Percentiles rank a stretch among this genome's conserved stretches.
These are phyloP conservation scores for Lactifluus rugatus DNA, from an alignment of 768 basidiomycete genomes.

Conservation along the genomic window DNA sequence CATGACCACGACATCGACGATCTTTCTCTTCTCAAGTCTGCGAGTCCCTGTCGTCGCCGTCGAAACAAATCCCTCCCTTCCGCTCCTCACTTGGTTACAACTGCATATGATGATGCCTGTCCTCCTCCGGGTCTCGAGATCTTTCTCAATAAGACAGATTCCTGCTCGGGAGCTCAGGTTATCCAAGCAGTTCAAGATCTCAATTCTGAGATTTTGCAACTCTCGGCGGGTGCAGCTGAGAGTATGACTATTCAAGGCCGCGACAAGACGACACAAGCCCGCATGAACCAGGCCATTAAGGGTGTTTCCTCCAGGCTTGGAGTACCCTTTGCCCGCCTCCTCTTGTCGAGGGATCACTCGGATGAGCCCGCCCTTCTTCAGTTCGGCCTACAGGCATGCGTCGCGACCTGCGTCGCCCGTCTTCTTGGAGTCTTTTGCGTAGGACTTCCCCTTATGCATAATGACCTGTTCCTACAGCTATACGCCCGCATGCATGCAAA, in stretches of 20 bases:
- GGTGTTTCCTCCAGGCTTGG: slow-evolving; percentile 59
- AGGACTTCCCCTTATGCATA: slow-evolving; percentile 61
- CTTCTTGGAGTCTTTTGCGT: slow-evolving; percentile 65
- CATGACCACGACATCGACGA: slow-evolving; percentile 16
- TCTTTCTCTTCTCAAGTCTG: slow-evolving; percentile 1
- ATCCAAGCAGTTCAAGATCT: slow-evolving; percentile 72
- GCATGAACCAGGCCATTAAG: slow-evolving; percentile 43
- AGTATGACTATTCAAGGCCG: slow-evolving; percentile 44
- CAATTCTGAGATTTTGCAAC: slow-evolving; percentile 74
- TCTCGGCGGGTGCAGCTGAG: slow-evolving; percentile 67
- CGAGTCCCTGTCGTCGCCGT: slow-evolving; percentile 15
- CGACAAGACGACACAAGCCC: slow-evolving; percentile 31
- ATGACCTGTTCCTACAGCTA: slow-evolving; percentile 52
- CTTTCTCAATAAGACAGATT: slow-evolving; percentile 65
- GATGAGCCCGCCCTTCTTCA: slow-evolving; percentile 72
- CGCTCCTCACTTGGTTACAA: slow-evolving; percentile 13
- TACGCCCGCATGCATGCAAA: slow-evolving; percentile 47
- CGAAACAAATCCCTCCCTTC: slow-evolving; percentile 22
- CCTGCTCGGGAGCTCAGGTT: slow-evolving; percentile 68
- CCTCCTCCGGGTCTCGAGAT: slow-evolving; percentile 55
- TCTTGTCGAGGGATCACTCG: slow-evolving; percentile 56
- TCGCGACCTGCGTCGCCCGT: slow-evolving; percentile 55
- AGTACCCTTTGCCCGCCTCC: slow-evolving; percentile 46
- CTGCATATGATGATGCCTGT: slow-evolving; percentile 39
- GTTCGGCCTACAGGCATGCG: slow-evolving; percentile 63